Conservation (phyloP, 2,329 filamentous ascomycete genomes). For the Arachnopeziza araneosa region DNA sequence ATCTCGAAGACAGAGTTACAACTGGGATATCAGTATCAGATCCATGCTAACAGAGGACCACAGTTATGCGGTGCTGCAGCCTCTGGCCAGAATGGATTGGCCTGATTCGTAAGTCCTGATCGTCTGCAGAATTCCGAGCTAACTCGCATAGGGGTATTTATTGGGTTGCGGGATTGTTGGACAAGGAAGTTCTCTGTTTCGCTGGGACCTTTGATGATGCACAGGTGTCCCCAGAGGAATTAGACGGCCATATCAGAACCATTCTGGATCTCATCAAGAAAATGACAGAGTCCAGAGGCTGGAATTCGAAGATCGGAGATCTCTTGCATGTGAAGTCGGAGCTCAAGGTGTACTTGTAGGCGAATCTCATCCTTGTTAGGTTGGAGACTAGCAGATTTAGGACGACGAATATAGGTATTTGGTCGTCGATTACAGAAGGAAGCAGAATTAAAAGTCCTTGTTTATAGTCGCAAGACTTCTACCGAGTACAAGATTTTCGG, state of each 20-base stretch:
- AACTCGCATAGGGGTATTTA: background rate
- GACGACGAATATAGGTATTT: no score
- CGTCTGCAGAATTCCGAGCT: background rate
- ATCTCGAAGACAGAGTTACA: background rate
- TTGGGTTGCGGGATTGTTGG: constrained; percentile 1
- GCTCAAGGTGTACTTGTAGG: background rate
- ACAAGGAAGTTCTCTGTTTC: background rate
- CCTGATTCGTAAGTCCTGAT: constrained; percentile 3
- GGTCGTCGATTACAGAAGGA: no score
- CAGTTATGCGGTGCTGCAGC: background rate
- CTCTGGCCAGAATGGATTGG: constrained; percentile 2
- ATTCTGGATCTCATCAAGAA: background rate
- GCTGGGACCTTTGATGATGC: constrained; percentile 1
- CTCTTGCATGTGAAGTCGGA: background rate
- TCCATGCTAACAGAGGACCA: background rate
- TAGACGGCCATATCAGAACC: background rate
- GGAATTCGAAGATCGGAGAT: background rate
- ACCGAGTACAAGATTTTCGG: no score
- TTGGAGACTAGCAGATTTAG: background rate
- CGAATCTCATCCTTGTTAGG: background rate
- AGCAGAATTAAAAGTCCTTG: no score
- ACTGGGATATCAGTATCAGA: constrained; percentile 3
- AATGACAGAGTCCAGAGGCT: background rate
- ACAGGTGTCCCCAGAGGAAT: background rate
- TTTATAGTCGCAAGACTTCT: no score